phyloP scores from a whole-genome alignment of 1,284 basidiomycete species.

The Puccinia triticina region DNA sequence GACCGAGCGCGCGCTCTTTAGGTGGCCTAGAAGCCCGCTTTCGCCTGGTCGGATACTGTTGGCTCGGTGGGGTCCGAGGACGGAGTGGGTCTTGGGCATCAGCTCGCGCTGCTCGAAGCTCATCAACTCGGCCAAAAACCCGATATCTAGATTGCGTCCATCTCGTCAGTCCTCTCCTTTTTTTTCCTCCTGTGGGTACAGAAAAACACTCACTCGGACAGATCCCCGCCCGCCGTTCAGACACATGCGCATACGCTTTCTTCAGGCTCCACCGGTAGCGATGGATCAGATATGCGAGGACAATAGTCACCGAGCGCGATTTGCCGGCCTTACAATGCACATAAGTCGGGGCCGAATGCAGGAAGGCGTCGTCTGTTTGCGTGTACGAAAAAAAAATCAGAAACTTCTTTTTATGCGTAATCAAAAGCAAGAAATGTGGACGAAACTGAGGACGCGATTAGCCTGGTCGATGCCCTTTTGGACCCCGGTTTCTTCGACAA shows the following conservation, averaged over 20 bases:
- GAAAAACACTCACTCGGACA: constrained; percentile 68
- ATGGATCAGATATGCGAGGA: constrained; percentile 95
- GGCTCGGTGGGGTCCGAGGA: not conserved
- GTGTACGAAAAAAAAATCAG: constrained; percentile 36
- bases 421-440: not conserved
- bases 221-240: constrained; percentile 84
- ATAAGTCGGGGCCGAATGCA: constrained; percentile 84
- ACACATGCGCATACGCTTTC: constrained; percentile 84
- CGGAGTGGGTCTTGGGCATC: not conserved
- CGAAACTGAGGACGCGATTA: constrained; percentile 76
- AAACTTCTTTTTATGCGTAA: not conserved
- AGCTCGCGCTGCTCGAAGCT: constrained; percentile 75
- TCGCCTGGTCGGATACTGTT: not conserved
- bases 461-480: constrained; percentile 78
- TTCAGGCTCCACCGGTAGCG: constrained; percentile 84
- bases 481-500: constrained; percentile 88
- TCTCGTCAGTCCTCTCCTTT: not conserved
- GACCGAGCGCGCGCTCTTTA: constrained; percentile 5
- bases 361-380: constrained; percentile 76
- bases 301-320: constrained; percentile 91
- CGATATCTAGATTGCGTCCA: constrained; percentile 68
- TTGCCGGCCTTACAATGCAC: constrained; percentile 97
- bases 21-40: not conserved
- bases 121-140: constrained; percentile 96
- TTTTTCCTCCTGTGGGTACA: not conserved